A percentile compares a stretch with the other conserved stretches of the same genome.
phyloP scores from a whole-genome alignment of 345 rosid species.

The Linum lewisii region DNA sequence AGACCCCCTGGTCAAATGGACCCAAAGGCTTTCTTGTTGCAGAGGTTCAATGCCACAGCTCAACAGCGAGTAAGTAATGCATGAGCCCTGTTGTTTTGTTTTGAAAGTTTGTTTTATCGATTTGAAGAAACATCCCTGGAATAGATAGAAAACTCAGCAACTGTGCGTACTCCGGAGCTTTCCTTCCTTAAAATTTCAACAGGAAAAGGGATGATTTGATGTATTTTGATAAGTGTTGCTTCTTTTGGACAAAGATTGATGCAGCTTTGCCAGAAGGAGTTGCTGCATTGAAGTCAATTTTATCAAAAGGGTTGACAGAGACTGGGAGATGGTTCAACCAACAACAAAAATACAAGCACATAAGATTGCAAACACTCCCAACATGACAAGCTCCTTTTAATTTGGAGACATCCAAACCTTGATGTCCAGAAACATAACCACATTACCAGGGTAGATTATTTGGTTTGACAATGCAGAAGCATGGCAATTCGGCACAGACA shows the following conservation, averaged over 20 bases:
- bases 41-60: conserved; percentile 58
- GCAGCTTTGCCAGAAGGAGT: conserved; percentile 62
- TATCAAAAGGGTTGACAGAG: conserved; percentile 69
- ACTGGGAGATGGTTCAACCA: conserved; percentile 54
- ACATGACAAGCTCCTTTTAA: conserved; percentile 17
- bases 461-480: too few relatives aligned
- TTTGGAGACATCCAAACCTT: background rate
- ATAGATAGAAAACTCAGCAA: too few relatives aligned
- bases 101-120: too few relatives aligned
- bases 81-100: too few relatives aligned
- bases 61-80: conserved; percentile 45
- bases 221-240: background rate
- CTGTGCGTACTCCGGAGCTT: too few relatives aligned
- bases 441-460: too few relatives aligned
- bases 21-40: conserved; percentile 87
- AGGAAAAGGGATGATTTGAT: background rate
- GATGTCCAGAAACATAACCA: too few relatives aligned
- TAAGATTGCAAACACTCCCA: conserved; percentile 44
- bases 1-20: conserved; percentile 97
- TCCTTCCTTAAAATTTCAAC: background rate
- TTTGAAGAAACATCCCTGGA: too few relatives aligned
- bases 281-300: conserved; percentile 48
- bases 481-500: too few relatives aligned
- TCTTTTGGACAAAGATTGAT: conserved; percentile 43
- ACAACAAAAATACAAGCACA: conserved; percentile 76